Conservation (phyloP, 106 monocot species). For the Xerophyta viscosa region DNA sequence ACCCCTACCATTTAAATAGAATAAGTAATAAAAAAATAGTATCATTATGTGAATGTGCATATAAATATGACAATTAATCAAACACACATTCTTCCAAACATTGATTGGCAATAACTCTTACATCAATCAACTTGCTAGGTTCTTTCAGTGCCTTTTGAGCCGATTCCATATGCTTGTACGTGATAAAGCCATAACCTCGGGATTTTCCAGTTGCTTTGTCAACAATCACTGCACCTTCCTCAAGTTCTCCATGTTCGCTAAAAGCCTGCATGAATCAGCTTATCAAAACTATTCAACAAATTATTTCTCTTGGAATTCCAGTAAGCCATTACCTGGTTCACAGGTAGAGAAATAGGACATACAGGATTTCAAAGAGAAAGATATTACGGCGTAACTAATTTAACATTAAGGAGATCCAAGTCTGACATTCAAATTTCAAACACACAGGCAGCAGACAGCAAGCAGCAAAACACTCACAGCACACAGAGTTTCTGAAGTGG, state of each 20-base stretch:
- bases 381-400: too few species aligned
- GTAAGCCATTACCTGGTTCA: too few species aligned
- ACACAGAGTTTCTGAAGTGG: conserved; percentile 61
- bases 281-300: neutral
- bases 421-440: conserved; percentile 11
- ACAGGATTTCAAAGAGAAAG: too few species aligned
- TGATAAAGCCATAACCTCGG: conserved; percentile 56
- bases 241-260: conserved; percentile 38
- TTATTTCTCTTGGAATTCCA: too few species aligned
- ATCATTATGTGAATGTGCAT: neutral
- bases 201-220: conserved; percentile 51
- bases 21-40: neutral
- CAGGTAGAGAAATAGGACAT: too few species aligned
- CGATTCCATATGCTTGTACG: conserved; percentile 42
- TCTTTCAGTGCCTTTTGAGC: conserved; percentile 36
- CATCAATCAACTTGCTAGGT: conserved; percentile 52
- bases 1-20: neutral
- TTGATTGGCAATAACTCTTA: conserved; percentile 8
- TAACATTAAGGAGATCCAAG: too few species aligned
- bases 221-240: conserved; percentile 51
- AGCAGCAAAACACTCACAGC: conserved; percentile 54
- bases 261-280: conserved; percentile 21
- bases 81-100: neutral
- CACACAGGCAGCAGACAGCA: conserved; percentile 30
- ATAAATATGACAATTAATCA: neutral